phyloP scores from a whole-genome alignment of 306 rosid species.

The Leucaena leucocephala region DNA sequence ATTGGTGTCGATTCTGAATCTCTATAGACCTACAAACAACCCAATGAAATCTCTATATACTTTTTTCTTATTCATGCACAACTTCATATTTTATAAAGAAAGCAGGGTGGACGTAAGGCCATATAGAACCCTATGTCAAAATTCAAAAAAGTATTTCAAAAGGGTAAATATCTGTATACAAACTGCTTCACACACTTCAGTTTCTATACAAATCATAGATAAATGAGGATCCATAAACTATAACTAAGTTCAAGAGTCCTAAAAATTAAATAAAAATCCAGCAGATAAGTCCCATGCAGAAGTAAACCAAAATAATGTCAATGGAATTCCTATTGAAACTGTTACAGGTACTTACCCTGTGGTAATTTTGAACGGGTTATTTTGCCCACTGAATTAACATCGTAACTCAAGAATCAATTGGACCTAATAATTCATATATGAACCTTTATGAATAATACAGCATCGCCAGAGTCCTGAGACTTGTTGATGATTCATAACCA shows the following conservation, averaged over 20 bases:
- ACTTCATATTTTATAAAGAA: slow-evolving; percentile 20
- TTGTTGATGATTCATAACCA: not conserved
- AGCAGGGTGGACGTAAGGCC: slow-evolving; percentile 1
- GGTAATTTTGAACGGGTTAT: not conserved
- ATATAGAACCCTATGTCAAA: slow-evolving; percentile 16
- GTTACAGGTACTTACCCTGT: not conserved
- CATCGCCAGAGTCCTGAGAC: not conserved
- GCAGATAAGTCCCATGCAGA: slow-evolving; percentile 16
- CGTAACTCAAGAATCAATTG: not conserved
- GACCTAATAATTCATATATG: not conserved
- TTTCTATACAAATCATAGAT: not conserved
- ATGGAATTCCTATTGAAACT: slow-evolving; percentile 16
- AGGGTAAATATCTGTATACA: not conserved
- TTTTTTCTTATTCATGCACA: not conserved
- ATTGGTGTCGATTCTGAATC: slow-evolving; percentile 99
- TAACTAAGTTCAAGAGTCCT: not conserved
- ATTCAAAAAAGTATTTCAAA: not conserved
- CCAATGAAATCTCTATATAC: slow-evolving; percentile 33
- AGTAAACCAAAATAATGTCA: not conserved
- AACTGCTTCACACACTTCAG: slow-evolving; percentile 24
- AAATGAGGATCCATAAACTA: not conserved
- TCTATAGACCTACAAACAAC: slow-evolving; percentile 81
- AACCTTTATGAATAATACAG: not conserved
- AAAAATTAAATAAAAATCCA: slow-evolving; percentile 16
- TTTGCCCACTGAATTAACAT: not conserved